Conservation (phyloP, 495 filamentous ascomycete genomes). For the Aspergillus taichungensis region DNA sequence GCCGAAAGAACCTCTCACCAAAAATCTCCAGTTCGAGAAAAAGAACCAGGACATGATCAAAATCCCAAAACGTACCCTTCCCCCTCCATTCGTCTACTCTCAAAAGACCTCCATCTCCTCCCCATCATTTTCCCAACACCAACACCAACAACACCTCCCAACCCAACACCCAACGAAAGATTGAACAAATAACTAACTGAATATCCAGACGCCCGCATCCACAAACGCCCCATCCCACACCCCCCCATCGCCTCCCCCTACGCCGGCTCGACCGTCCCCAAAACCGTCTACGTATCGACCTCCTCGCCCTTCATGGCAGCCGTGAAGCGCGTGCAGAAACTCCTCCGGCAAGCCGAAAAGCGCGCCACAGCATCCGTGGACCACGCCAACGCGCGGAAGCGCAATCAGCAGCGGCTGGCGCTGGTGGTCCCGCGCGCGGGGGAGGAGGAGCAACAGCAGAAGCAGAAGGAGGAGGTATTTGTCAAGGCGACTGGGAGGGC, state of each 20-base stretch:
- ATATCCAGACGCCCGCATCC: constrained; percentile 34
- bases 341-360: constrained; percentile 56
- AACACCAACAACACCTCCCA: too few species aligned
- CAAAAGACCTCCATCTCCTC: not conserved
- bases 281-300: constrained; percentile 72
- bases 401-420: constrained; percentile 28
- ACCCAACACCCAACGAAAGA: not conserved
- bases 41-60: constrained; percentile 32
- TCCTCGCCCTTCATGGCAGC: constrained; percentile 71
- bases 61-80: constrained; percentile 28
- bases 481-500: constrained; percentile 74
- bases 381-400: constrained; percentile 31
- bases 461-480: constrained; percentile 48
- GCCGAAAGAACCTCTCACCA: too few species aligned
- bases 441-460: constrained; percentile 41
- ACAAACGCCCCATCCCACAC: constrained; percentile 66
- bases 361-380: constrained; percentile 40
- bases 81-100: not conserved
- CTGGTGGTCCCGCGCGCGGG: constrained; percentile 31
- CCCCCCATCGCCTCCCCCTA: constrained; percentile 52
- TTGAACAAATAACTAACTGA: constrained; percentile 9
- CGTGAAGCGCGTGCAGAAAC: constrained; percentile 68
- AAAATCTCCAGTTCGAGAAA: constrained; percentile 31
- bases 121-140: too few species aligned
- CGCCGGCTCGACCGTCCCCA: constrained; percentile 39